phyloP scores from a whole-genome alignment of 1,139 yeast genomes.

The Candida sanyaensis region DNA sequence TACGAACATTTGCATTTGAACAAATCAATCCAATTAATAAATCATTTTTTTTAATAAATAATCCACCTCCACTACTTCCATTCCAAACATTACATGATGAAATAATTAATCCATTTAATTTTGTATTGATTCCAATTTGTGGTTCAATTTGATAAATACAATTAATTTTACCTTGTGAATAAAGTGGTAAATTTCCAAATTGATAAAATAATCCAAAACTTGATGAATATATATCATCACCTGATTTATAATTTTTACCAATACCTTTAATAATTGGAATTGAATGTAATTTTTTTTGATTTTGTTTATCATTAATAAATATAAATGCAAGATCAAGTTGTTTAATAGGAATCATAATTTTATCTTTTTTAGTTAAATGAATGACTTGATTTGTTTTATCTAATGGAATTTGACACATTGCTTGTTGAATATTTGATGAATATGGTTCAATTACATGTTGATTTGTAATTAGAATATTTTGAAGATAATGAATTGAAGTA shows the following conservation, averaged over 20 bases:
- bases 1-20: constrained; percentile 53
- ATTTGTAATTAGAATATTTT: constrained; percentile 34
- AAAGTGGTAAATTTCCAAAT: constrained; percentile 21
- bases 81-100: constrained; percentile 72
- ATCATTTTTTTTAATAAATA: constrained; percentile 34
- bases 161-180: constrained; percentile 47
- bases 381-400: constrained; percentile 3
- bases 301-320: constrained; percentile 4
- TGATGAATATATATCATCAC: constrained; percentile 44
- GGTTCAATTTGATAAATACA: constrained; percentile 17
- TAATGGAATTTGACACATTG: constrained; percentile 7
- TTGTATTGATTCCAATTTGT: constrained; percentile 7
- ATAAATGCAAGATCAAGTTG: constrained; percentile 8
- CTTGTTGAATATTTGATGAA: constrained; percentile 8
- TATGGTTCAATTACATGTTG: constrained; percentile 35
- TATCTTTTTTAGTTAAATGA: constrained; percentile 15
- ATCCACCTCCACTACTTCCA: constrained; percentile 76
- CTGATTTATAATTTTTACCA: constrained; percentile 19
- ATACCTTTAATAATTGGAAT: background rate
- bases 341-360: constrained; percentile 8
- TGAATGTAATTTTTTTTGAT: constrained; percentile 12
- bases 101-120: constrained; percentile 37
- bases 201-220: constrained; percentile 61
- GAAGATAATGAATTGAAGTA: constrained; percentile 30
- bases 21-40: constrained; percentile 60